A percentile compares a stretch with the other conserved stretches of the same genome.
Evolutionary conservation across 75 land plant species (phyloP).

Genomic region (Gnetum montanum): DNA sequence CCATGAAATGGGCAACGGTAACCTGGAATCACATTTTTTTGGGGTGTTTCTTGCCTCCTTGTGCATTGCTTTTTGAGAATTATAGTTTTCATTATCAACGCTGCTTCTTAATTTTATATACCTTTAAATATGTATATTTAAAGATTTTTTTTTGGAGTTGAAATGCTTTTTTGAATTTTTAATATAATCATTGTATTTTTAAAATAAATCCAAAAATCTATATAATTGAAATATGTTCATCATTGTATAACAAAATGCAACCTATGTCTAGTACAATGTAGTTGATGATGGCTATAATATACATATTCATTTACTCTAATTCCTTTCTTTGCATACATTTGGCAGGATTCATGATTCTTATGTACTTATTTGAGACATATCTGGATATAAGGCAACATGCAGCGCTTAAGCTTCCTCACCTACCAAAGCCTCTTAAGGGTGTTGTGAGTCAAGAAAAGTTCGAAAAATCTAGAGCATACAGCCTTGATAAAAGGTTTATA

Average conservation of each 20-base stretch:
- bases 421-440: slow-evolving; percentile 72
- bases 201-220: neutral
- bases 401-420: slow-evolving; percentile 70
- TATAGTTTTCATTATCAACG: no score
- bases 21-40: no score
- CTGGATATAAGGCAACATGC: slow-evolving; percentile 82
- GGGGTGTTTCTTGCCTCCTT: no score
- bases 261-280: neutral
- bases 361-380: slow-evolving; percentile 91
- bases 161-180: neutral
- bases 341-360: slow-evolving; percentile 80
- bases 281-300: neutral
- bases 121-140: no score
- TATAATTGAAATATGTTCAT: neutral
- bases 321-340: neutral
- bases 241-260: neutral
- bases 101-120: no score
- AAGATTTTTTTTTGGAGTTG: neutral
- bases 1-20: no score
- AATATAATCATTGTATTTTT: neutral
- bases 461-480: slow-evolving; percentile 87
- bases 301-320: neutral
- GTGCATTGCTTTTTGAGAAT: no score
- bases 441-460: slow-evolving; percentile 93
- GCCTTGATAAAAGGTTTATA: slow-evolving; percentile 92